Evolutionary conservation across 306 rosid genomes (phyloP).

Genomic region (Pueraria montana): DNA sequence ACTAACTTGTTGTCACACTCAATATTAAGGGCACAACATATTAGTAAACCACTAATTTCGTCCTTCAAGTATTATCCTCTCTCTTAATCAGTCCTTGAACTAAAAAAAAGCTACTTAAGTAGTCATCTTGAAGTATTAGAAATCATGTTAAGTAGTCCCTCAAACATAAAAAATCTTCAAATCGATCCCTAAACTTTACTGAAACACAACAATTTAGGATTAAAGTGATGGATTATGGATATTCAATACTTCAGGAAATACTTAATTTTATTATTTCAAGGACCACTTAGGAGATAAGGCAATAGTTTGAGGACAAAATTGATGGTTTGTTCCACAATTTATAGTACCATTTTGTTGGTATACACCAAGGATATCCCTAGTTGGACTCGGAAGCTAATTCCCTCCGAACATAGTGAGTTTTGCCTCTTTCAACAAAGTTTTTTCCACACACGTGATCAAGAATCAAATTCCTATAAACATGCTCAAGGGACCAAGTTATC

Average conservation of each 20-base stretch:
- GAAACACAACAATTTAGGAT: not conserved
- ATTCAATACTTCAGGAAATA: not conserved
- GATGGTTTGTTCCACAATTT: not conserved
- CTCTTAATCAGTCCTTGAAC: not conserved
- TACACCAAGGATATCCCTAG: not conserved
- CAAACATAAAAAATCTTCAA: not conserved
- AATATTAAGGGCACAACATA: not conserved
- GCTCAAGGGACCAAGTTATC: not conserved
- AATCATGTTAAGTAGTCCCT: no score
- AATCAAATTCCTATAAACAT: not conserved
- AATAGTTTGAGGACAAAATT: not conserved
- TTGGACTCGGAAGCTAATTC: no score
- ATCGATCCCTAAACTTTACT: not conserved
- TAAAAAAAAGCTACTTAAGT: not conserved
- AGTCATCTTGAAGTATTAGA: no score
- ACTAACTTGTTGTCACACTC: not conserved
- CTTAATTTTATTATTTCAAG: not conserved
- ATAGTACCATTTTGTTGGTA: not conserved
- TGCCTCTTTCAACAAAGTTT: not conserved
- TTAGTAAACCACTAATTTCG: not conserved
- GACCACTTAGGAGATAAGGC: not conserved
- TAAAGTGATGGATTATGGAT: not conserved
- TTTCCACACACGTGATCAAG: not conserved
- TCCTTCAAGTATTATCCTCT: not conserved
- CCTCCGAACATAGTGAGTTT: not conserved